A percentile compares a stretch with the other conserved stretches of the same genome.
Evolutionary conservation across 352 stramenopile species (phyloP).

Genomic region (Phytophthora nicotianae): DNA sequence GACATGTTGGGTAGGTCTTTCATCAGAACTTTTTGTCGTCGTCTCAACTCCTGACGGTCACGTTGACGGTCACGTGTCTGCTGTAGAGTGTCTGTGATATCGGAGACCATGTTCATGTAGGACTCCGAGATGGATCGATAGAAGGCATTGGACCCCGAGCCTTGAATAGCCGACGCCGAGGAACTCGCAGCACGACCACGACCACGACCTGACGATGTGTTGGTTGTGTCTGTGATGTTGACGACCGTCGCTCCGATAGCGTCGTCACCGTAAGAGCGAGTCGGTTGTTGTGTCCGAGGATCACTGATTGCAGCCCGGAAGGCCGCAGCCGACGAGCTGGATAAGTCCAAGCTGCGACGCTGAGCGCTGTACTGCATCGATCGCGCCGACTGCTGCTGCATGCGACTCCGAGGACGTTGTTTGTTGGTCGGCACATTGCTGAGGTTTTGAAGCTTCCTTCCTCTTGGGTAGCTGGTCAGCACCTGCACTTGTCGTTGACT

Average conservation of each 20-base stretch:
- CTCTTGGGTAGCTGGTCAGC: slow-evolving; percentile 28
- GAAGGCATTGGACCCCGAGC: slow-evolving; percentile 34
- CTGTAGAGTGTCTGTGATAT: slow-evolving; percentile 48
- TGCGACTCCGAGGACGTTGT: slow-evolving; percentile 23
- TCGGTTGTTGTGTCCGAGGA: slow-evolving; percentile 9
- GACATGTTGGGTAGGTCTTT: slow-evolving; percentile 83
- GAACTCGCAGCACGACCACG: slow-evolving; percentile 48
- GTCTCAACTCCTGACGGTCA: slow-evolving; percentile 55
- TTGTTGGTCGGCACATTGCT: slow-evolving; percentile 17
- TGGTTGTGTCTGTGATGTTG: slow-evolving; percentile 10
- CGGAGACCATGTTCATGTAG: slow-evolving; percentile 46
- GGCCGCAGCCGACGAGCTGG: slow-evolving; percentile 20
- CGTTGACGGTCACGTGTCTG: slow-evolving; percentile 49
- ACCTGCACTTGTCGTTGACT: slow-evolving; percentile 29
- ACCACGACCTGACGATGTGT: slow-evolving; percentile 29
- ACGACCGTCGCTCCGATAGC: slow-evolving; percentile 14
- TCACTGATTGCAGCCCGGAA: slow-evolving; percentile 30
- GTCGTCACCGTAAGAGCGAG: slow-evolving; percentile 25
- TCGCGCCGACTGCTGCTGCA: slow-evolving; percentile 27
- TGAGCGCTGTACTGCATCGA: slow-evolving; percentile 28
- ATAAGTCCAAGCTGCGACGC: slow-evolving; percentile 27
- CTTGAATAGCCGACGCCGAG: slow-evolving; percentile 29
- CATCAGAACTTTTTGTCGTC: slow-evolving; percentile 54
- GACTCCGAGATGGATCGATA: slow-evolving; percentile 51
- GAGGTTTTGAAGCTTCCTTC: slow-evolving; percentile 31